Conservation (phyloP, 768 basidiomycete species). For the Russula sp. region DNA sequence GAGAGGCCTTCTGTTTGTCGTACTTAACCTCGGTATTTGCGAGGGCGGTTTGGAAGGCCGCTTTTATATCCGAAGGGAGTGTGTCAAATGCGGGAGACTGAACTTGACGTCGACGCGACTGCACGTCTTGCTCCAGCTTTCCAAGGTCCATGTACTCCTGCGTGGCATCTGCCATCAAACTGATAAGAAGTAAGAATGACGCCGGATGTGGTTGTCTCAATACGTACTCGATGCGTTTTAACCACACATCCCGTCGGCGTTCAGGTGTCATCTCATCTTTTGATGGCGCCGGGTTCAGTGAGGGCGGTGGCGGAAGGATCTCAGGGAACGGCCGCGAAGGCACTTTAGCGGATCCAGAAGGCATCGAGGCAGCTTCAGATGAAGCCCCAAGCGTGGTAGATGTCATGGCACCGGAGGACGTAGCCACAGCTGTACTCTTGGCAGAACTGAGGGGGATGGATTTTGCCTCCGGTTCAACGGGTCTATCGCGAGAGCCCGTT, state of each 20-base stretch:
- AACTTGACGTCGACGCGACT: constrained; percentile 25
- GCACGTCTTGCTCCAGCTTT: constrained; percentile 23
- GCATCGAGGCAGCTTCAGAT: background rate
- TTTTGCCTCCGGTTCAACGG: background rate
- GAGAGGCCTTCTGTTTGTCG: constrained; percentile 31
- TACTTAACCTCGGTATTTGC: constrained; percentile 25
- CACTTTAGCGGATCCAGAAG: background rate
- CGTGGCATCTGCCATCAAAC: constrained; percentile 31
- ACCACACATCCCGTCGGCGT: constrained; percentile 37
- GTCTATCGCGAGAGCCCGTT: background rate
- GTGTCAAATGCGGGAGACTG: constrained; percentile 25
- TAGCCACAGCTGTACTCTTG: background rate
- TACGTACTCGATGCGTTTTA: constrained; percentile 39
- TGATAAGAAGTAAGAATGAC: constrained; percentile 19
- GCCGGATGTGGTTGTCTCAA: background rate
- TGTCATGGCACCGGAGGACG: background rate
- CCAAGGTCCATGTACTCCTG: constrained; percentile 18
- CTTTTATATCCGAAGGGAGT: constrained; percentile 29
- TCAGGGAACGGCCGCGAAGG: background rate
- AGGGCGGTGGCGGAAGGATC: constrained; percentile 12
- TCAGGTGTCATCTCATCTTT: constrained; percentile 30
- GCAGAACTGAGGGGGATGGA: background rate
- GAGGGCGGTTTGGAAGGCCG: constrained; percentile 27
- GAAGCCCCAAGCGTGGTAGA: background rate
- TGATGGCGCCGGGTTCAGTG: background rate